A percentile compares a stretch with the other conserved stretches of the same genome.
phyloP scores from a whole-genome alignment of 2,329 filamentous ascomycete species.

The Amylocarpus encephaloides region DNA sequence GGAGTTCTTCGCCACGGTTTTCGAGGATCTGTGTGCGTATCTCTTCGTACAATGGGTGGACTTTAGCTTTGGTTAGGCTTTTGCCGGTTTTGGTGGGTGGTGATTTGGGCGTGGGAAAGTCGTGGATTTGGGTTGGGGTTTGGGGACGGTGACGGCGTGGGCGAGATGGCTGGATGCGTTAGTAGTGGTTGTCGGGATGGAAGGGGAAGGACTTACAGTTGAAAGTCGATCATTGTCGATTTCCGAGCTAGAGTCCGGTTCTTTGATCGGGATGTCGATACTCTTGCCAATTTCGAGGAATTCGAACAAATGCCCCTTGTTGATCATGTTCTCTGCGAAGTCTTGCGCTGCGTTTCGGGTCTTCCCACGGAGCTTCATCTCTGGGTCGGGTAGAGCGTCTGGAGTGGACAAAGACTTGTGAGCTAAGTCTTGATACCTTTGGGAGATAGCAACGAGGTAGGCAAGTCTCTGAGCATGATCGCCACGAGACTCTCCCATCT shows the following conservation, averaged over 20 bases:
- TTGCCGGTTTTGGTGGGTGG: neutral
- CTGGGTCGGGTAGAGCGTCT: conserved; percentile 16
- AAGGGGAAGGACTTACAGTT: neutral
- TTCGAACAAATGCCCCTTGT: conserved; percentile 4
- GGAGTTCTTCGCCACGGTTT: conserved; percentile 31
- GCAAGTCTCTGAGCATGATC: conserved; percentile 21
- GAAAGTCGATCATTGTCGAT: neutral
- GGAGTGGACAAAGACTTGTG: conserved; percentile 24
- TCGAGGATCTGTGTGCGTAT: conserved; percentile 27
- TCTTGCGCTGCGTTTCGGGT: conserved; percentile 13
- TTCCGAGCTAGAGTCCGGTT: neutral
- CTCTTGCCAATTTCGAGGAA: neutral
- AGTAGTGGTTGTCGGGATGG: neutral
- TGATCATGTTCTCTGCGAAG: conserved; percentile 29
- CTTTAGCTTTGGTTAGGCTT: neutral
- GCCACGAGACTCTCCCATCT: conserved; percentile 28
- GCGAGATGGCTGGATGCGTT: neutral
- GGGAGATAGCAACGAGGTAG: conserved; percentile 25
- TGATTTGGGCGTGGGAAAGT: neutral
- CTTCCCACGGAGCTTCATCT: conserved; percentile 26
- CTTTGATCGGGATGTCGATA: neutral
- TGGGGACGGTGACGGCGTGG: neutral
- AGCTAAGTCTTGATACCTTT: conserved; percentile 22
- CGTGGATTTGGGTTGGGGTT: neutral
- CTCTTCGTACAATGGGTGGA: conserved; percentile 6